Base-by-base conservation (phyloP, 371 early-diverging fungal genomes). In the Syncephalis plumigaleata region DNA sequence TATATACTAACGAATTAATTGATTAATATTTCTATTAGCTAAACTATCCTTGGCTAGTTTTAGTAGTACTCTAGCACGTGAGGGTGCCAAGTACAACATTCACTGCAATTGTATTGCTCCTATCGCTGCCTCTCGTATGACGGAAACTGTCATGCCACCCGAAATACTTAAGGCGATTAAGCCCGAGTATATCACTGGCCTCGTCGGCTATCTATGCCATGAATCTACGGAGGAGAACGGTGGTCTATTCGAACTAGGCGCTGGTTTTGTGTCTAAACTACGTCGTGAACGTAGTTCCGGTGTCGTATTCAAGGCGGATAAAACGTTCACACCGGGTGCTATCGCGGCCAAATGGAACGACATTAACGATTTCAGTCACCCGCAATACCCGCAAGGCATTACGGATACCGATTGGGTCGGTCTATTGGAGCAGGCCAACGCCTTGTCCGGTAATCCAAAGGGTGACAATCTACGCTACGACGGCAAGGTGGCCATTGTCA, bases 101-200 rank as follows among this genome's bases (percentile, higher is more conserved):
- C 73, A 74, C 55, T 61, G 63, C 64, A 98, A 98, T 69, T 82
- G 86, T 47, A 91, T 98, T 65, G 97, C 96, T 13, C 98, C 98
- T 46, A 77, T 93, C 64, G 97, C 98, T 45, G 97, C 92, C 22
- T 90, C 92, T 26, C 73, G 91, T 53, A 92, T 98, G 91, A 95
- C 95, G n/a, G 97, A 90, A 57, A 87, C 91, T 42, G 77, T 93
- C 47, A 71, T 96, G 75, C 97, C 95, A 27, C 85, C 87, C 26
- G 96, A 93, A 42, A 71, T 96, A 49, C 75, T 96, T 45, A 82
- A 77, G 9, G 73, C 83, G 20, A 74, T 98, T 39, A 95, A 92
- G 68, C 98, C 98, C 51, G 92, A 97, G 55, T 91, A 80, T 62
- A 84, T 94, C 40, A 83, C 91, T 13, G 97, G 97, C n/a, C 67